Conservation (phyloP, 257 asterid genomes). For the Petunia secreta region DNA sequence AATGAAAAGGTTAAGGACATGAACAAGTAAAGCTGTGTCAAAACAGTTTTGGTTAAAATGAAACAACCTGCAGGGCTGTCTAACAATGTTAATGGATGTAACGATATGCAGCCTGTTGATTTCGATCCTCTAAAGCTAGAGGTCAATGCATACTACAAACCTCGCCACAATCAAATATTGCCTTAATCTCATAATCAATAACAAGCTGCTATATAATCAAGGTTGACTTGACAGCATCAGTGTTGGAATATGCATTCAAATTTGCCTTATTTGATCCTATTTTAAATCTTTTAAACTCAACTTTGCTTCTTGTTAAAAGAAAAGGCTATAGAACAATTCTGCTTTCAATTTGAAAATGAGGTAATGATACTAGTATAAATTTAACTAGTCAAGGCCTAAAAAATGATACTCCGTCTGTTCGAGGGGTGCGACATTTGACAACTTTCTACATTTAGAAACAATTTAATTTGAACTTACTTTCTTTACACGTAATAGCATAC, state of each 20-base stretch:
- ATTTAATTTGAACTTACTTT: too few relatives aligned
- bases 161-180: neutral
- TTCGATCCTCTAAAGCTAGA: neutral
- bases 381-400: neutral
- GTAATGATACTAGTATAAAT: too few relatives aligned
- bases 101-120: neutral
- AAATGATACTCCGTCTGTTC: too few relatives aligned
- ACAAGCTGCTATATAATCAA: neutral
- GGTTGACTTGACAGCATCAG: neutral
- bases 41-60: neutral
- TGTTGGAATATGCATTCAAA: neutral
- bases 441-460: too few relatives aligned
- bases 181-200: neutral
- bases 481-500: too few relatives aligned
- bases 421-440: too few relatives aligned
- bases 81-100: neutral
- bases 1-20: neutral
- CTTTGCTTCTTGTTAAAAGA: neutral
- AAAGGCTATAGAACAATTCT: neutral
- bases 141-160: neutral
- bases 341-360: too few relatives aligned
- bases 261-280: neutral
- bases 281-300: neutral
- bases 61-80: neutral
- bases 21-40: neutral